Conservation (phyloP, 2,329 filamentous ascomycete species). For the Scortechinia acanthostroma region DNA sequence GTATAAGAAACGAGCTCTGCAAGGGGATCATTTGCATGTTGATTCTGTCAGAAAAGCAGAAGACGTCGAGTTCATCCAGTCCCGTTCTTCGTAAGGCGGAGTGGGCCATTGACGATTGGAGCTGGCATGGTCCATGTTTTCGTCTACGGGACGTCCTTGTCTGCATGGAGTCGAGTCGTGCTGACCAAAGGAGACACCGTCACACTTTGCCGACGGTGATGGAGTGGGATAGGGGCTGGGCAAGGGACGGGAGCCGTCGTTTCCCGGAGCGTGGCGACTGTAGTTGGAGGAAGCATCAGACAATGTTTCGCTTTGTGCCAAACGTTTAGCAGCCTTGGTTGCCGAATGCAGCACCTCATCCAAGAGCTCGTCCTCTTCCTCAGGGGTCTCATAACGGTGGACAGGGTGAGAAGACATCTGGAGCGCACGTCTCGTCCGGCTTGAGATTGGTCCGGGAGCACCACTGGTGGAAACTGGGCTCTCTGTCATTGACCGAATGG, state of each 20-base stretch:
- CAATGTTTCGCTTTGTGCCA: conserved; percentile 45
- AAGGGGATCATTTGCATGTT: background rate
- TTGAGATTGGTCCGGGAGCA: conserved; percentile 56
- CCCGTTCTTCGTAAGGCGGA: conserved; percentile 86
- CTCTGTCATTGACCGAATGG: conserved; percentile 58
- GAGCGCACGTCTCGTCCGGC: conserved; percentile 66
- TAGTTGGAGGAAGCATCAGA: conserved; percentile 24
- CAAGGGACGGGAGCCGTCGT: conserved; percentile 24
- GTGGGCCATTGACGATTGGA: conserved; percentile 76
- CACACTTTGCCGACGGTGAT: conserved; percentile 75
- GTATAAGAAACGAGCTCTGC: no score
- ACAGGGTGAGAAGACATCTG: conserved; percentile 64
- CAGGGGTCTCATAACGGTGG: conserved; percentile 84
- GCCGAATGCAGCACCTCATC: conserved; percentile 81
- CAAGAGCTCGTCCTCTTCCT: conserved; percentile 91
- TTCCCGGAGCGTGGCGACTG: conserved; percentile 61
- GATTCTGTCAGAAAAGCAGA: background rate
- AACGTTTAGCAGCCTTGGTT: conserved; percentile 64
- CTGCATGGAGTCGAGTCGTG: conserved; percentile 47
- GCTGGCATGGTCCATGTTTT: no score
- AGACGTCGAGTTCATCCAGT: conserved; percentile 46
- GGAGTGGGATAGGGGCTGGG: conserved; percentile 59
- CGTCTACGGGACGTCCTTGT: conserved; percentile 65
- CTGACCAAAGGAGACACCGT: conserved; percentile 68
- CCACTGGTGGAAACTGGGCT: conserved; percentile 42